Conservation (phyloP, 2,329 filamentous ascomycete species). For the Aureobasidium sp. region DNA sequence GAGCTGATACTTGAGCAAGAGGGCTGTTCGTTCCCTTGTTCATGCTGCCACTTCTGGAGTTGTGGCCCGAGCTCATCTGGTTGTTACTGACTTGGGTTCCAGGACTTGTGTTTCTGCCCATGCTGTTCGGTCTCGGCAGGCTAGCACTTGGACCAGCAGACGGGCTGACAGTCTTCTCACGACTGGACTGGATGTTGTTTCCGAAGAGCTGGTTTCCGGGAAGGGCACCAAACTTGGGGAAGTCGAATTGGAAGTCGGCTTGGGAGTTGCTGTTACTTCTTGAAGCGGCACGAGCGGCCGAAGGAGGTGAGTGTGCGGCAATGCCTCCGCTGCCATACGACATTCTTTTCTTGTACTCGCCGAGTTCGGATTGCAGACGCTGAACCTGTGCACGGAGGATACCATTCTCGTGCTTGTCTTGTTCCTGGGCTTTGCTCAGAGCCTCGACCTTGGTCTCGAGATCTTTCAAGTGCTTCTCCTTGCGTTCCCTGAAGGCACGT, state of each 20-base stretch:
- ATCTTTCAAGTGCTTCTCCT: conserved; percentile 84
- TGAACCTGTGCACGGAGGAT: conserved; percentile 81
- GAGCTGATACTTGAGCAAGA: conserved; percentile 27
- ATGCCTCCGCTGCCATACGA: conserved; percentile 49
- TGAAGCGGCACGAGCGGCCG: conserved; percentile 19
- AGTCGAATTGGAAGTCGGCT: conserved; percentile 84
- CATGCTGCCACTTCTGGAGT: conserved; percentile 14
- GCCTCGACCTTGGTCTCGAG: conserved; percentile 64
- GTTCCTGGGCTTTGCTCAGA: conserved; percentile 73
- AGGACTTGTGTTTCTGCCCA: conserved; percentile 1
- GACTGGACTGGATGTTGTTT: conserved; percentile 17
- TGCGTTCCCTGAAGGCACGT: conserved; percentile 86
- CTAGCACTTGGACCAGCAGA: background rate
- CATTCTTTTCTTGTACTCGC: conserved; percentile 83
- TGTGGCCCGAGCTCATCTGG: background rate
- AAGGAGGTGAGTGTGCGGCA: conserved; percentile 40
- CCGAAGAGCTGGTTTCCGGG: conserved; percentile 47
- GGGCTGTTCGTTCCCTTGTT: conserved; percentile 22
- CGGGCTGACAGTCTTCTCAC: conserved; percentile 8
- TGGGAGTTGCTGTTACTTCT: conserved; percentile 42
- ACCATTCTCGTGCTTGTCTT: conserved; percentile 77
- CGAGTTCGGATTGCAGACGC: conserved; percentile 74
- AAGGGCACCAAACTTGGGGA: conserved; percentile 83
- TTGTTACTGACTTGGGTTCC: conserved; percentile 1
- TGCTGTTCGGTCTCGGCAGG: conserved; percentile 6